Evolutionary conservation across 2,329 filamentous ascomycete genomes (phyloP).

Genomic region (Trichothecium roseum): DNA sequence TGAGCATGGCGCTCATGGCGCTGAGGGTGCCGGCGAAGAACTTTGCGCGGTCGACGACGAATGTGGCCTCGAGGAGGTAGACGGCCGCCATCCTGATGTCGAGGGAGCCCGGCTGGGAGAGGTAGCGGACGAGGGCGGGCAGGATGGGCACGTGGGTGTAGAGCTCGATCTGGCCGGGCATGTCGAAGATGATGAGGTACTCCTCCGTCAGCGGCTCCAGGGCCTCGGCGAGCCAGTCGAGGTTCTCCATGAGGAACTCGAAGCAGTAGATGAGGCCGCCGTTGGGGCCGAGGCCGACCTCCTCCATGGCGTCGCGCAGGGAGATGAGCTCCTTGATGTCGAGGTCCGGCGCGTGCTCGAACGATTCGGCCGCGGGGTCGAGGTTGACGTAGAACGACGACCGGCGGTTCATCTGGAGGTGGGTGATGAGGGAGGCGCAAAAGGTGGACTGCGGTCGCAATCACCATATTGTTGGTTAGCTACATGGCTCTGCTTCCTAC

Average conservation of each 20-base stretch:
- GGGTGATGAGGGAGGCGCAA: slow-evolving; percentile 84
- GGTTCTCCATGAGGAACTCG: slow-evolving; percentile 88
- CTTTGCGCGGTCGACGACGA: slow-evolving; percentile 90
- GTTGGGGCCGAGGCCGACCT: slow-evolving; percentile 82
- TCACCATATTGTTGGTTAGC: no score
- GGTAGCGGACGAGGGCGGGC: slow-evolving; percentile 70
- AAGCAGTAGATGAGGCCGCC: slow-evolving; percentile 94
- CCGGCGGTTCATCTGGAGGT: slow-evolving; percentile 82
- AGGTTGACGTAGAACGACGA: slow-evolving; percentile 98
- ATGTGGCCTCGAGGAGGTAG: slow-evolving; percentile 91
- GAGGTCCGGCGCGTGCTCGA: slow-evolving; percentile 83
- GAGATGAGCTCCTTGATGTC: slow-evolving; percentile 94
- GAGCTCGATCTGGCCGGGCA: slow-evolving; percentile 97
- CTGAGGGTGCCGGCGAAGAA: slow-evolving; percentile 94
- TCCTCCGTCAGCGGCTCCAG: slow-evolving; percentile 84
- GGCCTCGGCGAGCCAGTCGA: slow-evolving; percentile 80
- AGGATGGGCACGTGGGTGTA: slow-evolving; percentile 95
- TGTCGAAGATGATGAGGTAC: slow-evolving; percentile 95
- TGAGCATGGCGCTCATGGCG: slow-evolving; percentile 98
- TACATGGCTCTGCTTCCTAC: no score
- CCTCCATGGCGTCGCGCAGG: slow-evolving; percentile 93
- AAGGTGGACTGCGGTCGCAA: slow-evolving; percentile 80
- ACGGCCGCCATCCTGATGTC: slow-evolving; percentile 89
- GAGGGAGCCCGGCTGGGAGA: slow-evolving; percentile 68
- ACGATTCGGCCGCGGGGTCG: slow-evolving; percentile 88